A percentile compares a stretch with the other conserved stretches of the same genome.
phyloP scores from a whole-genome alignment of 2,329 filamentous ascomycete genomes.

The Fusarium compactum region DNA sequence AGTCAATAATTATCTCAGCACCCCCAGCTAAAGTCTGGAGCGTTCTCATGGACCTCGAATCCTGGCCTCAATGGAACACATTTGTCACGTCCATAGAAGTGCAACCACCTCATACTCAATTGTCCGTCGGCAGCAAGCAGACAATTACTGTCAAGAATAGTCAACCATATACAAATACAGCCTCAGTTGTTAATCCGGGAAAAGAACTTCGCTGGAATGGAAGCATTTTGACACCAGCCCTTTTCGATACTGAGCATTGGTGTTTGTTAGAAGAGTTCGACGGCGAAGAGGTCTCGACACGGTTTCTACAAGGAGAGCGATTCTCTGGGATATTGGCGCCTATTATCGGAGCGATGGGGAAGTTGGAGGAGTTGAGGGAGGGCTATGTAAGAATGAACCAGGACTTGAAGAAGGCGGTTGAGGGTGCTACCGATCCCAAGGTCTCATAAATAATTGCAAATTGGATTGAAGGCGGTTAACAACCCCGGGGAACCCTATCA shows the following conservation, averaged over 20 bases:
- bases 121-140: constrained; percentile 15
- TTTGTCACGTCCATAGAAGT: constrained; percentile 20
- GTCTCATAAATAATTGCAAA: not conserved
- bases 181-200: not conserved
- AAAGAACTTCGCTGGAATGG: constrained; percentile 14
- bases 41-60: not conserved
- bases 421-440: not conserved
- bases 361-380: not conserved
- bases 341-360: not conserved
- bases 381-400: constrained; percentile 13
- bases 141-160: not conserved
- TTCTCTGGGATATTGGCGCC: constrained; percentile 14
- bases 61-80: constrained; percentile 17
- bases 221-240: not conserved
- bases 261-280: not conserved
- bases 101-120: not conserved
- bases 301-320: constrained; percentile 2
- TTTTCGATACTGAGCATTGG: constrained; percentile 22
- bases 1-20: constrained; percentile 8
- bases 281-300: accelerated
- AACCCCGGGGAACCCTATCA: not conserved
- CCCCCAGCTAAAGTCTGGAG: not conserved
- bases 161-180: not conserved
- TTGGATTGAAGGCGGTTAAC: not conserved
- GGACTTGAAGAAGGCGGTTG: not conserved